Conservation (phyloP, 2,329 filamentous ascomycete species). For the Pseudogymnoascus sp. region DNA sequence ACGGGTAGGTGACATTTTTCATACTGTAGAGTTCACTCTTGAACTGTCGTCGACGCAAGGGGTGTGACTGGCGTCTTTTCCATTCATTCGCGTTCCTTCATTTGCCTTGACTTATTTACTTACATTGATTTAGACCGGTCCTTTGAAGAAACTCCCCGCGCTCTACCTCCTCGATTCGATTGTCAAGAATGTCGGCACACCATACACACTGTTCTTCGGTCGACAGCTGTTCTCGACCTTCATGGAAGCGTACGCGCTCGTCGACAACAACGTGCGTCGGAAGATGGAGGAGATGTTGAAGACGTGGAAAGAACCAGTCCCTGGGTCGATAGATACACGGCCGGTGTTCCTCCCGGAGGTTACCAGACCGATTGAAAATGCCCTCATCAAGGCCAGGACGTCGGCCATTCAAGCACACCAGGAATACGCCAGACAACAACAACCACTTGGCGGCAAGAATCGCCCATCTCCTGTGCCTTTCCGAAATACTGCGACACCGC, state of each 20-base stretch:
- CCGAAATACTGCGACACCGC: slow-evolving; percentile 69
- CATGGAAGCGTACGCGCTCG: slow-evolving; percentile 91
- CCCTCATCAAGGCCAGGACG: slow-evolving; percentile 71
- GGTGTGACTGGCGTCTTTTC: slow-evolving; percentile 20
- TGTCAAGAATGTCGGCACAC: slow-evolving; percentile 96
- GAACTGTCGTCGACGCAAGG: background rate
- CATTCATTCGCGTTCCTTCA: slow-evolving; percentile 17
- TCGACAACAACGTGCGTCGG: slow-evolving; percentile 72
- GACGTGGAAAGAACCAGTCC: slow-evolving; percentile 96
- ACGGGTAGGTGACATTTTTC: slow-evolving; percentile 58
- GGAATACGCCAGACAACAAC: slow-evolving; percentile 47
- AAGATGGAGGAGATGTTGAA: slow-evolving; percentile 97
- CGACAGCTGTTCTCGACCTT: slow-evolving; percentile 89
- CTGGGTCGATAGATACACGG: slow-evolving; percentile 84
- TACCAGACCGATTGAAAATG: slow-evolving; percentile 87
- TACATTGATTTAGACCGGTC: slow-evolving; percentile 60
- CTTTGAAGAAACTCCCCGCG: slow-evolving; percentile 85
- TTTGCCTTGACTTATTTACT: slow-evolving; percentile 30
- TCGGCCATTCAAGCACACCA: slow-evolving; percentile 55
- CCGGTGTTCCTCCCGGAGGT: slow-evolving; percentile 86
- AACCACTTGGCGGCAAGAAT: slow-evolving; percentile 33
- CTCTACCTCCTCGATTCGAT: slow-evolving; percentile 97
- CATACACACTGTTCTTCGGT: slow-evolving; percentile 92
- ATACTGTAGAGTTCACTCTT: slow-evolving; percentile 15
- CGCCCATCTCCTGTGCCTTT: slow-evolving; percentile 53